Conservation (phyloP, 2,329 filamentous ascomycete genomes). For the Monosporascus ibericus region DNA sequence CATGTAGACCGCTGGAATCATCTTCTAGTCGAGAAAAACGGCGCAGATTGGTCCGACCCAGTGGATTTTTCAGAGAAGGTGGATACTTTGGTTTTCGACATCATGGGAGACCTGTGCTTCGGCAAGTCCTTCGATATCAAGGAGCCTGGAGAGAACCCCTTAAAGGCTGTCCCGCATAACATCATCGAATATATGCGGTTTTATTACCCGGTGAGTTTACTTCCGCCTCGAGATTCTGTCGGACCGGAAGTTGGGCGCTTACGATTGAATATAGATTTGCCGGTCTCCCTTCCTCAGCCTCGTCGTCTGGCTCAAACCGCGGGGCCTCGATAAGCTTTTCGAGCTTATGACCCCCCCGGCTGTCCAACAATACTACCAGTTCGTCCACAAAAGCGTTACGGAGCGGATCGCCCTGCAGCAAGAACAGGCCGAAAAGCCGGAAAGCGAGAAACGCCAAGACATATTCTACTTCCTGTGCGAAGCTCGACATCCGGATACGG, state of each 20-base stretch:
- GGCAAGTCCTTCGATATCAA: constrained; percentile 19
- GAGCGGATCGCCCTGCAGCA: constrained; percentile 10
- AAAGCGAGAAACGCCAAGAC: constrained; percentile 13
- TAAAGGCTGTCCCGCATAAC: constrained; percentile 10
- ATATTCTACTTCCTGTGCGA: constrained; percentile 17
- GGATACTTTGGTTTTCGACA: constrained; percentile 11
- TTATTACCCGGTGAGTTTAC: constrained; percentile 9
- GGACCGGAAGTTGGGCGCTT: not conserved
- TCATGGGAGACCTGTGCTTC: constrained; percentile 19
- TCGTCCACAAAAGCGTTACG: constrained; percentile 12
- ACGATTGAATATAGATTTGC: not conserved
- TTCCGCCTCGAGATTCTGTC: not conserved
- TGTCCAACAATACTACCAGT: constrained; percentile 8
- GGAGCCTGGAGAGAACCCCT: constrained; percentile 14
- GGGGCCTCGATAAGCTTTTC: constrained; percentile 10
- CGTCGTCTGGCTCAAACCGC: constrained; percentile 5
- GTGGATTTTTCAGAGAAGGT: constrained; percentile 9
- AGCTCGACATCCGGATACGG: constrained; percentile 12
- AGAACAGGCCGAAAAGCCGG: constrained; percentile 6
- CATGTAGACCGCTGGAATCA: constrained; percentile 19
- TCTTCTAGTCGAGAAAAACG: constrained; percentile 5
- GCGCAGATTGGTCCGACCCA: constrained; percentile 10
- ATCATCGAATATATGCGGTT: constrained; percentile 12
- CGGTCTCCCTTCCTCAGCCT: constrained; percentile 4
- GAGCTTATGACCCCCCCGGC: constrained; percentile 5